Conservation (phyloP, 371 early-diverging fungal species). For the Mucor indicus region DNA sequence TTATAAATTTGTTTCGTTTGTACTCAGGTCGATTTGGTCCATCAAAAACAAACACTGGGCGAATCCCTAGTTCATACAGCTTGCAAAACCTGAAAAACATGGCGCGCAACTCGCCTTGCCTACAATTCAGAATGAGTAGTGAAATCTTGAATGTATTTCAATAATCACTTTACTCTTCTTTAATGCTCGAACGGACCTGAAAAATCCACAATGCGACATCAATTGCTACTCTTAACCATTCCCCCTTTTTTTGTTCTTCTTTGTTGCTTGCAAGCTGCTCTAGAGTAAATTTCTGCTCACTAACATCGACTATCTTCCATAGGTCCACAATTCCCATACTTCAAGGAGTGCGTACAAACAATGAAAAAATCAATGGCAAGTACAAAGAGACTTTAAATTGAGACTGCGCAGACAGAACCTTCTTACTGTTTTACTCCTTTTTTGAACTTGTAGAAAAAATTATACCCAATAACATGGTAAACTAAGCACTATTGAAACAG, state of each 20-base stretch:
- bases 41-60: constrained; percentile 44
- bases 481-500: background rate
- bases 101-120: constrained; percentile 18
- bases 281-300: constrained; percentile 10
- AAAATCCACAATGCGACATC: constrained; percentile 35
- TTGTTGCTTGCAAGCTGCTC: constrained; percentile 6
- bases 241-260: background rate
- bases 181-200: constrained; percentile 18
- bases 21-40: constrained; percentile 24
- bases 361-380: too few species aligned
- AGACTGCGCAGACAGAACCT: too few species aligned
- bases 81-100: constrained; percentile 34
- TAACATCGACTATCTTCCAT: constrained; percentile 9
- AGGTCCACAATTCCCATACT: constrained; percentile 19
- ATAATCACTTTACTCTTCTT: constrained; percentile 22
- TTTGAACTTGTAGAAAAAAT: background rate
- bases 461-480: too few species aligned
- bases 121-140: too few species aligned
- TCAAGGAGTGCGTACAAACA: too few species aligned
- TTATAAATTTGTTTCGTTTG: constrained; percentile 28
- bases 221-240: constrained; percentile 34
- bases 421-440: too few species aligned
- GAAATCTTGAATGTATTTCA: background rate
- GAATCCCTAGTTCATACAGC: constrained; percentile 32
- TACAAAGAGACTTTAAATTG: too few species aligned